Base-by-base conservation (phyloP, 2,329 filamentous ascomycete genomes). In the Aspergillus flavus region DNA sequence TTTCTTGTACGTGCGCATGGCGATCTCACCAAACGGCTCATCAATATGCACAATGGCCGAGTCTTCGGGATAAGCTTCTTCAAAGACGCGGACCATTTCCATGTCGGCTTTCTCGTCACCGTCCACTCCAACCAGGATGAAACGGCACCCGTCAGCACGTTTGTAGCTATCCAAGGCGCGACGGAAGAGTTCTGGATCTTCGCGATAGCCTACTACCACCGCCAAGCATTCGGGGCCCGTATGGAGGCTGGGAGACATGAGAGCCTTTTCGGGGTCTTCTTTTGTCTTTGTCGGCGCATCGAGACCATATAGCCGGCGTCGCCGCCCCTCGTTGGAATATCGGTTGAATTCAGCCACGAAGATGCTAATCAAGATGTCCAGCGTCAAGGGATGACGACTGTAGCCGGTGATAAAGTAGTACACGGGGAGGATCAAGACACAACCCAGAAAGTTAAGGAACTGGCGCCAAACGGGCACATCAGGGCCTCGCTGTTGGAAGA, bases 131-230 rank as follows among this genome's bases (percentile, higher is more conserved):
- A 71, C 66, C 2, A 76, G 65, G n/a, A 75, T 46, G 39, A 73
- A 70, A 0, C 65, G 65, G n/a, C 70, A 69, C 10, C 68, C 69
- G 6, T 66, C 58, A 2, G 71, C 68, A 6, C 62, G 57, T 39
- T 66, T 71, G 67, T 76, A 76, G 57, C 73, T 75, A 2, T 69
- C 65, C 43, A 76, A 60, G n/a, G 69, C 70, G 11, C 68, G 68
- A 32, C 64, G 64, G 63, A 72, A 76, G 2, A 75, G 57, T 5
- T 59, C 62, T 1, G 71, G 69, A 26, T 76, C 73, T 56, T 76
- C 74, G 32, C 74, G 71, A 63, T 74, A 76, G 28, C 74, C 74
- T 19, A 75, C 73, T 23, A 76, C 66, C 0, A 69, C 66, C 7
- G 71, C 71, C 61, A 75, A 70, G 21, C 71, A 73, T 34, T 71